phyloP scores from a whole-genome alignment of 1,284 basidiomycete genomes.

The Macrocybe sp. region DNA sequence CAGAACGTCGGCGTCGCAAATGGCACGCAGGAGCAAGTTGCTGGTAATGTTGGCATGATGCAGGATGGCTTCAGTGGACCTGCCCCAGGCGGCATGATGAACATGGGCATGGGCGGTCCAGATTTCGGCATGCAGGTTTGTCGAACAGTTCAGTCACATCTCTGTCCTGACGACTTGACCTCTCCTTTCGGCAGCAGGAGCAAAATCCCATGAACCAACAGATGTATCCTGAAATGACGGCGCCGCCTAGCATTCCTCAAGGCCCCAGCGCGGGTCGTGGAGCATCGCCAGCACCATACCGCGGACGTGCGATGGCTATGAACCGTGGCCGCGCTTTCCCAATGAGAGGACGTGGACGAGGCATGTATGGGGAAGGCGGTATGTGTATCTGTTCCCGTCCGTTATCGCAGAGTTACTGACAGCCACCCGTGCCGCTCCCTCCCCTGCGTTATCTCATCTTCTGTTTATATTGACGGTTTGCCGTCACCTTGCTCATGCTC shows the following conservation, averaged over 20 bases:
- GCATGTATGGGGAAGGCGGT: constrained; percentile 39
- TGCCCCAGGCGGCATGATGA: constrained; percentile 48
- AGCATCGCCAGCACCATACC: constrained; percentile 46
- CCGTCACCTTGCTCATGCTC: not conserved
- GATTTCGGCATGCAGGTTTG: constrained; percentile 61
- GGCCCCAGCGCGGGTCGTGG: constrained; percentile 36
- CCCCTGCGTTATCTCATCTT: constrained; percentile 1
- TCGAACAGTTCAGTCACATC: constrained; percentile 1
- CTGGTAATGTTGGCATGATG: constrained; percentile 32
- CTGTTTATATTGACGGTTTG: not conserved
- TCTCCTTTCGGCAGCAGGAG: constrained; percentile 28
- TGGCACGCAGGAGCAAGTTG: constrained; percentile 31
- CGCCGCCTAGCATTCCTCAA: constrained; percentile 25
- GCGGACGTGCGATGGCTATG: constrained; percentile 42
- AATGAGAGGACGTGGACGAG: constrained; percentile 45
- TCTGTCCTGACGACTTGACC: not conserved
- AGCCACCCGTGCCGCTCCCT: constrained; percentile 4
- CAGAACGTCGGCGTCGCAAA: constrained; percentile 24
- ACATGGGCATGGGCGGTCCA: constrained; percentile 42
- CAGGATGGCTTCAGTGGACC: constrained; percentile 42
- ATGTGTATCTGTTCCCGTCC: constrained; percentile 20
- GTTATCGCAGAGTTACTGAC: constrained; percentile 12
- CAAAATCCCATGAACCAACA: constrained; percentile 46
- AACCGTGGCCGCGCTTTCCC: constrained; percentile 34
- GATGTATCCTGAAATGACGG: constrained; percentile 44